Percentiles rank a stretch among this genome's conserved stretches.
Evolutionary conservation across 129 eudicot species (phyloP).

Genomic region (Calendula officinalis): DNA sequence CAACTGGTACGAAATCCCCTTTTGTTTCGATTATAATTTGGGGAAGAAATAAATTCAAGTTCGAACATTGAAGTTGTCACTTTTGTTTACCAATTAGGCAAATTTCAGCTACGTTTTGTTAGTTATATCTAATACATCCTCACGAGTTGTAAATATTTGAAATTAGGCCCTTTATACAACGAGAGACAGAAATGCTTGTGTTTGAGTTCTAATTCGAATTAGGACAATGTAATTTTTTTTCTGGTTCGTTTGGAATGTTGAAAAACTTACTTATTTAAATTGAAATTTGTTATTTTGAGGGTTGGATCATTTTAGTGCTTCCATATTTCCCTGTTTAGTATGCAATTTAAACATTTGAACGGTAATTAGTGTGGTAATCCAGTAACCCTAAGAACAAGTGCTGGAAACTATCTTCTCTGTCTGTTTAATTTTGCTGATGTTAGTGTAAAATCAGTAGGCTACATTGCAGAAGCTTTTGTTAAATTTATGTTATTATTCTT

Average conservation of each 20-base stretch:
- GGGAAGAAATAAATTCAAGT: neutral
- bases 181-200: neutral
- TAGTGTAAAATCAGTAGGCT: too few species aligned
- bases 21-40: too few species aligned
- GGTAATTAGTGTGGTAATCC: neutral
- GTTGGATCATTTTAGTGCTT: neutral
- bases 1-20: constrained; percentile 23
- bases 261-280: neutral
- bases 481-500: constrained; percentile 3
- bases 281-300: neutral
- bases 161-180: neutral
- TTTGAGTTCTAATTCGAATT: neutral
- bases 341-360: neutral
- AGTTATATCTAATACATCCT: neutral
- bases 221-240: neutral
- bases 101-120: constrained; percentile 17
- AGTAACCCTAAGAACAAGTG: neutral
- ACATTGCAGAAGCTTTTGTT: neutral
- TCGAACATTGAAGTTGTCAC: constrained; percentile 15
- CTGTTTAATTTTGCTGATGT: too few species aligned
- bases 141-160: constrained; percentile 6
- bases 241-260: neutral
- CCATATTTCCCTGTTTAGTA: constrained; percentile 1
- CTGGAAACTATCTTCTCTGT: too few species aligned
- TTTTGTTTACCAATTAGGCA: constrained; percentile 20